Evolutionary conservation across 1,284 basidiomycete genomes (phyloP), one percentile per base, ranked within the genome.

Genomic region (Pisolithus thermaeus): DNA sequence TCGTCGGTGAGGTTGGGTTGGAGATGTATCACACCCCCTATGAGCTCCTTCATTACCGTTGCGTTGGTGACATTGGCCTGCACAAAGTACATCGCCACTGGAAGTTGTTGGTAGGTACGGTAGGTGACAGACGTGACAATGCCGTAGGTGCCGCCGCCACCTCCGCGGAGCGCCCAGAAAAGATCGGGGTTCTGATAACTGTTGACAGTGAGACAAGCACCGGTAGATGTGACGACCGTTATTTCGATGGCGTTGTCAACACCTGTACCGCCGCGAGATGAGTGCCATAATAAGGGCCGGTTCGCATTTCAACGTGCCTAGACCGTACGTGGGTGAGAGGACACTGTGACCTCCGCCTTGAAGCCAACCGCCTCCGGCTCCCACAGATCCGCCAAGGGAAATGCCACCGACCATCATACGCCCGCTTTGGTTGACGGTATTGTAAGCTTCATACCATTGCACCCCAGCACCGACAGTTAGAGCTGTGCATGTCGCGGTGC

Each of bases 131-230:
- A 61, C 0, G 59, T 64, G 16, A 64, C 49, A 14, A 61, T 51
- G 3, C 57, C 55, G 16, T 57, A 62, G 1, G 60, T 62, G 70
- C 72, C 65, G 4, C 74, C 75, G 1, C 78, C 77, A 2, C 78
- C 77, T 1, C 78, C 78, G 23, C 74, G 70, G 47, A 80, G 58
- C 0, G 77, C 76, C 71, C 75, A 79, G 62, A 78, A 80, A 5
- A 46, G 58, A 23, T 62, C 53, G 2, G 38, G 7, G 4, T 56
- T 41, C 23, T 62, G 58, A 40, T 63, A 43, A 2, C 39, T 25
- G 37, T 64, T 66, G 39, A 50, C 48, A 3, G 46, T 52, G 43
- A 65, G 38, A 22, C 49, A 54, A 30, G 57, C 47, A 2, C 57
- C 54, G 0, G 56, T 56, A 44, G 59, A 58, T 18, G 58, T 55